Evolutionary conservation across 2,329 filamentous ascomycete genomes (phyloP).

Genomic region (Metarhizium album): DNA sequence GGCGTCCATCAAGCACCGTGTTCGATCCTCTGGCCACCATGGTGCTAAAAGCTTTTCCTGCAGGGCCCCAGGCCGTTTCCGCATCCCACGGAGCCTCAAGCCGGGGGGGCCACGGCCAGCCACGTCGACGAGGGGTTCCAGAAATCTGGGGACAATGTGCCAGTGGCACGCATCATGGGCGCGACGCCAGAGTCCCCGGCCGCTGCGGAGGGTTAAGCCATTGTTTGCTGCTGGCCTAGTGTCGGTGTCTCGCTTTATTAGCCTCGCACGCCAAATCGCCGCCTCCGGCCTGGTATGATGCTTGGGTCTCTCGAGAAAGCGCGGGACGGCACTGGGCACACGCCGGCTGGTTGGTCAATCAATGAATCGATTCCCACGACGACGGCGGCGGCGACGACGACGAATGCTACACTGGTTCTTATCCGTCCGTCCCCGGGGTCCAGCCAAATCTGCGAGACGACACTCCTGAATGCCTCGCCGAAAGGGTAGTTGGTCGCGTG

Average conservation of each 20-base stretch:
- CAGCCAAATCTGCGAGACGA: background rate
- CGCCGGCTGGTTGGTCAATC: conserved; percentile 1
- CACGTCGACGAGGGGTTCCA: background rate
- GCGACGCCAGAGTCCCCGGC: too few relatives aligned
- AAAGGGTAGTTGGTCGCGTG: conserved; percentile 12
- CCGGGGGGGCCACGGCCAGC: background rate
- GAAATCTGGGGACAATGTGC: conserved; percentile 2
- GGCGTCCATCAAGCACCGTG: conserved; percentile 9
- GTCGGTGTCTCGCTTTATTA: background rate
- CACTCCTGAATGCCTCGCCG: conserved; percentile 1
- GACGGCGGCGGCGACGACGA: background rate
- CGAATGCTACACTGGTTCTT: background rate
- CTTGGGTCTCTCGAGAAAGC: too few relatives aligned
- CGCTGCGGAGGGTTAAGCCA: background rate
- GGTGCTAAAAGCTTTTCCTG: conserved; percentile 6
- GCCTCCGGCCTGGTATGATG: background rate
- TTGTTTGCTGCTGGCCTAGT: background rate
- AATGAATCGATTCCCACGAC: background rate
- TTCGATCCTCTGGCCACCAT: conserved; percentile 8
- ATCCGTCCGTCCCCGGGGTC: background rate
- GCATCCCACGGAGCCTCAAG: background rate
- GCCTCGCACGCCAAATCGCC: background rate
- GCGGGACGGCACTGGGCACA: background rate
- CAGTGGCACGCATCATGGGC: background rate
- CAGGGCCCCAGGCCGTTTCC: background rate